Evolutionary conservation across 345 rosid genomes (phyloP).

Genomic region (Populus alba): DNA sequence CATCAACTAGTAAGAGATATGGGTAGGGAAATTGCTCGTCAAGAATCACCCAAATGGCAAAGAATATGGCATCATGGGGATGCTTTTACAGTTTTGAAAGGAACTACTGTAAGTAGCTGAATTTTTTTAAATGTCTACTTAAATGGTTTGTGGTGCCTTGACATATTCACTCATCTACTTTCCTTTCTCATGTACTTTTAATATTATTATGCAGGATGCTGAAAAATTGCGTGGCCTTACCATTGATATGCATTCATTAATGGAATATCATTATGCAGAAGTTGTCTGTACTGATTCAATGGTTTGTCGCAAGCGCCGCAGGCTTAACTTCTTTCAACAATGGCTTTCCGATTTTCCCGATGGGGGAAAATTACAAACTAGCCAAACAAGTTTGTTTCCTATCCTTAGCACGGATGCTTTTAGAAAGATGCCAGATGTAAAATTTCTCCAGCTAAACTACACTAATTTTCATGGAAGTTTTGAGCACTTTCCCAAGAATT

Average conservation of each 20-base stretch:
- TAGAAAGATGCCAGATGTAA: neutral
- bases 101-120: neutral
- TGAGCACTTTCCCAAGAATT: neutral
- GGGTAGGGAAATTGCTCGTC: neutral
- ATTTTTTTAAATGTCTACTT: too few relatives aligned
- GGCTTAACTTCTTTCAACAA: too few relatives aligned
- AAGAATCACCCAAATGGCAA: neutral
- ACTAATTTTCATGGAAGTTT: neutral
- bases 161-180: too few relatives aligned
- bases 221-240: too few relatives aligned
- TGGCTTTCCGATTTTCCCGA: too few relatives aligned
- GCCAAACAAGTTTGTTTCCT: neutral
- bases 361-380: too few relatives aligned
- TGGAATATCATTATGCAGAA: too few relatives aligned
- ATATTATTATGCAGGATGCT: neutral
- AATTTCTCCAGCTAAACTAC: neutral
- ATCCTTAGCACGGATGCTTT: neutral
- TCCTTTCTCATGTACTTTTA: neutral
- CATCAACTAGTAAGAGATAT: neutral
- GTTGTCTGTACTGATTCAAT: too few relatives aligned
- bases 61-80: neutral
- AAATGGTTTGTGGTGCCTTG: too few relatives aligned
- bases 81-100: neutral
- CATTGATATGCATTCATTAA: too few relatives aligned
- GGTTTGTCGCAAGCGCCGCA: too few relatives aligned